These are phyloP conservation scores for Thinopyrum elongatum DNA, from an alignment of 176 grass and related monocot species.

Conservation along the genomic window DNA sequence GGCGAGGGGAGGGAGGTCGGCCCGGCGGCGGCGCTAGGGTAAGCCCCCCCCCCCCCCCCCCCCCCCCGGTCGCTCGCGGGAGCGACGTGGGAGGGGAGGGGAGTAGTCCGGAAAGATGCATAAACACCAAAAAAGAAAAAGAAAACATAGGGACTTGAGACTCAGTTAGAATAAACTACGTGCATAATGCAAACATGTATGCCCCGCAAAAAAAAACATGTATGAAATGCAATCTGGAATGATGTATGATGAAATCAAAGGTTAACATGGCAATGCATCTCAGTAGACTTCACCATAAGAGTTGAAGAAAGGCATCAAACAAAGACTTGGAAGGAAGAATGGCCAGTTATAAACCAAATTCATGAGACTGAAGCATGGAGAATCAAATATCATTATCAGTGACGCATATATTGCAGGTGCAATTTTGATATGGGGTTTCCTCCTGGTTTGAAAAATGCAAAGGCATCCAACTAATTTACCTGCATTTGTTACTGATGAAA, in stretches of 20 bases:
- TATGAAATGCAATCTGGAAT: background rate
- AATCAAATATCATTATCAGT: conserved; percentile 3
- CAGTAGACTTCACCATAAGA: background rate
- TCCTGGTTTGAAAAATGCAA: background rate
- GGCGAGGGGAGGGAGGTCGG: no score
- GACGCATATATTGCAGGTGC: background rate
- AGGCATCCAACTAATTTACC: conserved; percentile 2
- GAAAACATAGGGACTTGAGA: background rate
- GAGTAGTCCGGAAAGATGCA: no score
- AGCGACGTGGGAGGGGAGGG: no score
- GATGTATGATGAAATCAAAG: background rate
- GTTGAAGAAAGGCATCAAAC: background rate
- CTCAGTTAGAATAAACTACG: background rate
- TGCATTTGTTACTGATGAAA: background rate
- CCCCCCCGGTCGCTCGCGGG: no score
- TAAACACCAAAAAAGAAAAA: background rate
- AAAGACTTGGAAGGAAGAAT: background rate
- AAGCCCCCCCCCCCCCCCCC: no score
- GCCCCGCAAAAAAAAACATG: no score
- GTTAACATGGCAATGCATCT: background rate
- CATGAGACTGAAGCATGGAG: background rate
- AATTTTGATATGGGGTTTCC: background rate
- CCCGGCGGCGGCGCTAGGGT: no score
- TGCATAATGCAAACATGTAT: background rate
- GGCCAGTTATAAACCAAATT: background rate